Conservation (phyloP, 257 asterid genomes). For the Fraxinus pennsylvanica region DNA sequence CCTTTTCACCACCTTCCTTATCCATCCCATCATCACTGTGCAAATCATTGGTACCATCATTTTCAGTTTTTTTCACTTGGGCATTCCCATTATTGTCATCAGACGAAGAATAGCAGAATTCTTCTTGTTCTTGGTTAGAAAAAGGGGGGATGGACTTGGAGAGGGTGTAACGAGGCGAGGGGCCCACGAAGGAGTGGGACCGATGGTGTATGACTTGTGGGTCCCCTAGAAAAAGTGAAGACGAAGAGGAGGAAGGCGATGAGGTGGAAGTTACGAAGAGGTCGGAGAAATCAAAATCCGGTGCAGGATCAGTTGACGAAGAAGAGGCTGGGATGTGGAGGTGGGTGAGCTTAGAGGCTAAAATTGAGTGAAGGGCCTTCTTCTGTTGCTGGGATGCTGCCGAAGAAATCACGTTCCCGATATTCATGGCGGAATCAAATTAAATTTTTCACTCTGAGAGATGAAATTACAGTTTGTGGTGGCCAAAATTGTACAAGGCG, state of each 20-base stretch:
- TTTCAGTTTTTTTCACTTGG: conserved; percentile 5
- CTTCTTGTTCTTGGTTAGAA: conserved; percentile 34
- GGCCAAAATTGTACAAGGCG: conserved; percentile 15
- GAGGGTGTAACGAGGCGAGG: conserved; percentile 82
- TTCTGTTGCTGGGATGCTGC: conserved; percentile 46
- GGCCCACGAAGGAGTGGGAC: conserved; percentile 89
- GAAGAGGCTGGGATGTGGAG: too few species aligned
- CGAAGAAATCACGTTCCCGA: conserved; percentile 18
- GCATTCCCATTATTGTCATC: conserved; percentile 39
- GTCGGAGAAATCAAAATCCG: conserved; percentile 47
- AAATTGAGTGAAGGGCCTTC: conserved; percentile 43
- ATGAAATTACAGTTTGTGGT: not conserved
- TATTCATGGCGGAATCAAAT: conserved; percentile 29
- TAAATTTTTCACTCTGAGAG: not conserved
- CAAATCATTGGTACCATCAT: not conserved
- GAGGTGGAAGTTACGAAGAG: conserved; percentile 62
- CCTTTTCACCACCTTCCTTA: conserved; percentile 25
- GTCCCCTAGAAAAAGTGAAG: conserved; percentile 59
- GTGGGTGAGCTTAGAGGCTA: too few species aligned
- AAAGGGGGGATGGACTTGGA: conserved; percentile 56
- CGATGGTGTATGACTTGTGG: conserved; percentile 73
- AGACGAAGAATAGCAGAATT: conserved; percentile 53
- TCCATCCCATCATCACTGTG: conserved; percentile 25
- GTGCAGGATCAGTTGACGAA: too few species aligned
- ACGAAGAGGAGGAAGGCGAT: conserved; percentile 48